Evolutionary conservation across 1,139 yeast genomes (phyloP).

Genomic region (Wickerhamiella pararugosa): DNA sequence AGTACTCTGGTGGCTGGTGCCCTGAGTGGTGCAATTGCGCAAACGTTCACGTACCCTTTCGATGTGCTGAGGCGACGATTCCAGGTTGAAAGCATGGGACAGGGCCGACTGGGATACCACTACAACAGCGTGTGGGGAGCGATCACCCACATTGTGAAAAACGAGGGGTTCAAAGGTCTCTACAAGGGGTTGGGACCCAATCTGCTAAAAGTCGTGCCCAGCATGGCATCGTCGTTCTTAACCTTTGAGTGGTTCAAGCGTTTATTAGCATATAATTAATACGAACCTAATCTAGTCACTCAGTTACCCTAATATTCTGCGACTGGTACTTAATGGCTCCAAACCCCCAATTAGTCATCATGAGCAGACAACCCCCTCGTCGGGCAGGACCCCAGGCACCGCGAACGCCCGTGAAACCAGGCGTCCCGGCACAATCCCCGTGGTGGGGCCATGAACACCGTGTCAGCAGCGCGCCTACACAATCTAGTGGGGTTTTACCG

Average conservation of each 20-base stretch:
- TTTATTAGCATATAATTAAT: too few relatives aligned
- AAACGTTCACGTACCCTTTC: conserved; percentile 72
- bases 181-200: conserved; percentile 85
- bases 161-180: conserved; percentile 69
- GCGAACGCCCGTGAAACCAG: conserved; percentile 4
- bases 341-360: too few relatives aligned
- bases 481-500: neutral
- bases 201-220: conserved; percentile 78
- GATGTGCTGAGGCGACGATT: conserved; percentile 79
- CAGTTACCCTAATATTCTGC: too few relatives aligned
- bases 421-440: neutral
- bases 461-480: too few relatives aligned
- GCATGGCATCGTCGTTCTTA: conserved; percentile 73
- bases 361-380: too few relatives aligned
- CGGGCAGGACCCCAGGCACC: neutral
- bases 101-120: conserved; percentile 55
- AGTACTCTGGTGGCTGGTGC: conserved; percentile 73
- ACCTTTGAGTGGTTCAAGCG: conserved; percentile 33
- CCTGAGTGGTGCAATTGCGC: conserved; percentile 72
- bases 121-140: conserved; percentile 66
- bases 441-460: conserved; percentile 6
- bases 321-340: too few relatives aligned
- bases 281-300: too few relatives aligned
- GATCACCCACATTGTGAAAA: conserved; percentile 24
- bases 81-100: conserved; percentile 79